phyloP scores from a whole-genome alignment of 495 filamentous ascomycete species.

The Penicillium macrosclerotiorum region DNA sequence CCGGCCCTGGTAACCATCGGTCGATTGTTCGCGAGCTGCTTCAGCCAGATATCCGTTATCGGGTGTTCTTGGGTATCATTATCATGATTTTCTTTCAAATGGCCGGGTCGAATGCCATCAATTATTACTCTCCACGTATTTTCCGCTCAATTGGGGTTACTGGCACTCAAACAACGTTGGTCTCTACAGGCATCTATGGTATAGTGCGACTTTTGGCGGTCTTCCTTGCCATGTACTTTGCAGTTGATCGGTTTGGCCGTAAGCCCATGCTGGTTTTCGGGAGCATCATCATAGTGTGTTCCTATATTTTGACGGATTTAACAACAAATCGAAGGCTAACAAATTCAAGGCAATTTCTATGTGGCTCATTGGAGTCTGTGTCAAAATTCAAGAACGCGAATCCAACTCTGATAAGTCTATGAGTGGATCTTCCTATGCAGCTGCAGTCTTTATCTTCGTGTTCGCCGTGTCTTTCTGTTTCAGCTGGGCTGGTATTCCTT shows the following conservation, averaged over 20 bases:
- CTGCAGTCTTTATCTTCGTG: conserved; percentile 7
- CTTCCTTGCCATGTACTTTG: conserved; percentile 15
- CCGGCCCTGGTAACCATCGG: conserved; percentile 26
- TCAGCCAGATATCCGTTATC: conserved; percentile 44
- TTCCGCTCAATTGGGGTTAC: conserved; percentile 20
- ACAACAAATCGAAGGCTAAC: conserved; percentile 11
- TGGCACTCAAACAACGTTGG: conserved; percentile 8
- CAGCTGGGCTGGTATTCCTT: conserved; percentile 43
- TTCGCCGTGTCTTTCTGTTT: conserved; percentile 7
- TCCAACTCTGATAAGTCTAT: not conserved
- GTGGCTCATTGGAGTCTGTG: conserved; percentile 10
- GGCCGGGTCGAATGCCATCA: conserved; percentile 20
- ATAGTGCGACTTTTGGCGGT: conserved; percentile 12
- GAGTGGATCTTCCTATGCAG: conserved; percentile 1
- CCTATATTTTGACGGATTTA: conserved; percentile 1
- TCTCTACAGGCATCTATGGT: conserved; percentile 22
- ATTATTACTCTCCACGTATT: conserved; percentile 24
- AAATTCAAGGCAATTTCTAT: conserved; percentile 8
- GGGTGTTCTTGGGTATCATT: conserved; percentile 39
- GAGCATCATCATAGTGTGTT: conserved; percentile 1
- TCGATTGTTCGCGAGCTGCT: conserved; percentile 18
- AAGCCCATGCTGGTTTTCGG: conserved; percentile 8
- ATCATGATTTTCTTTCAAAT: conserved; percentile 41
- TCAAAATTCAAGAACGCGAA: conserved; percentile 5
- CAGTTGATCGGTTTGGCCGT: conserved; percentile 23